Percentiles rank a stretch among this genome's conserved stretches.
These are phyloP conservation scores for Podaxis sp. DNA, from an alignment of 768 basidiomycete species.

Conservation along the genomic window DNA sequence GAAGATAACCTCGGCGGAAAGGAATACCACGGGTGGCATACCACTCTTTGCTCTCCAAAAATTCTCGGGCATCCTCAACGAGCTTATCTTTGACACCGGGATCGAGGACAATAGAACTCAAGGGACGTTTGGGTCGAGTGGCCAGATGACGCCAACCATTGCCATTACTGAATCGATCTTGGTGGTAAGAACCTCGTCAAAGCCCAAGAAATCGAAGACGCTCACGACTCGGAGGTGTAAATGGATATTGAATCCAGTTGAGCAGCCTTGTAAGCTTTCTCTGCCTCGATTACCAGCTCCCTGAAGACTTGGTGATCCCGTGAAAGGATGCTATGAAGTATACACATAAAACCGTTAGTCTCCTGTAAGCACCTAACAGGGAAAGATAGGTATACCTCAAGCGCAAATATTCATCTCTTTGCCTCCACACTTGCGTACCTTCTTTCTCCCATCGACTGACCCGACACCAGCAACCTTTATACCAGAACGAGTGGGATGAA, in stretches of 20 bases:
- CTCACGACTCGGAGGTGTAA: slow-evolving; percentile 45
- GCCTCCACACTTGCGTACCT: slow-evolving; percentile 27
- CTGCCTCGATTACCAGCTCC: slow-evolving; percentile 53
- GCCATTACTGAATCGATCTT: slow-evolving; percentile 4
- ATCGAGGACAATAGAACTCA: slow-evolving; percentile 69
- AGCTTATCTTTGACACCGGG: slow-evolving; percentile 65
- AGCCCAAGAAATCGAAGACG: not conserved
- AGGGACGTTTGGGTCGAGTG: slow-evolving; percentile 60
- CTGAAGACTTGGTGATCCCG: slow-evolving; percentile 45
- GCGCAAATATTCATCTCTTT: slow-evolving; percentile 35
- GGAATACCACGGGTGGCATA: slow-evolving; percentile 77
- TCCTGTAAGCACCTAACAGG: not conserved
- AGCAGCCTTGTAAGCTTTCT: slow-evolving; percentile 46
- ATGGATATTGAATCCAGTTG: slow-evolving; percentile 52
- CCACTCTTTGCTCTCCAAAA: slow-evolving; percentile 68
- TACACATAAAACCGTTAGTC: not conserved
- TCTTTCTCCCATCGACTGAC: slow-evolving; percentile 36
- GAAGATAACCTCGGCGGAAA: slow-evolving; percentile 77
- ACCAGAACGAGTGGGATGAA: slow-evolving; percentile 44
- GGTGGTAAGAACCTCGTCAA: not conserved
- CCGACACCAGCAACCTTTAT: slow-evolving; percentile 42
- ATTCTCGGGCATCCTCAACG: slow-evolving; percentile 68
- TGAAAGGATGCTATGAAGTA: slow-evolving; percentile 43
- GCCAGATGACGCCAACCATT: slow-evolving; percentile 56
- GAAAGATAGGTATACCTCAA: slow-evolving; percentile 35